These are phyloP conservation scores for Artomyces pyxidatus DNA, from an alignment of 768 basidiomycete species.

Conservation along the genomic window DNA sequence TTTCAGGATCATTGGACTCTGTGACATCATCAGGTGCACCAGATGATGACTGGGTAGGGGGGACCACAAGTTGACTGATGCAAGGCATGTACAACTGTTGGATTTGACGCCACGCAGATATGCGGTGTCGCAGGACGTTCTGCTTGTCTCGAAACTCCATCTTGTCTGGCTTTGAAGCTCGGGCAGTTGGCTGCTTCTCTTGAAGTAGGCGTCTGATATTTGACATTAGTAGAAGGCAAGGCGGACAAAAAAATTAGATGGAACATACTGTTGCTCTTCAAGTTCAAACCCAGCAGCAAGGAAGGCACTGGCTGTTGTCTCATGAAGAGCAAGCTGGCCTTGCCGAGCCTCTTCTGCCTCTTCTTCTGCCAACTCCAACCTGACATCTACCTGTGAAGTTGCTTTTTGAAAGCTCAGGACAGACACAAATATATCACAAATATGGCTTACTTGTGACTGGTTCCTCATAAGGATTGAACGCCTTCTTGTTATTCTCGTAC, in stretches of 20 bases:
- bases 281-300: background rate
- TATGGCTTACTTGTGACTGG: background rate
- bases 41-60: background rate
- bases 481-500: background rate
- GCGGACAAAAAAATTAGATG: background rate
- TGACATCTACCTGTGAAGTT: background rate
- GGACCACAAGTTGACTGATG: background rate
- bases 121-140: background rate
- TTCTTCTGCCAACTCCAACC: background rate
- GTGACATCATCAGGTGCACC: background rate
- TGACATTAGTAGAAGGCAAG: too few species aligned
- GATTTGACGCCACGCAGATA: background rate
- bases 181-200: background rate
- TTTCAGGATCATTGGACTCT: background rate
- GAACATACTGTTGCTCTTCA: background rate
- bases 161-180: background rate
- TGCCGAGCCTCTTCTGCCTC: background rate
- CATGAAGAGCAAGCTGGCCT: background rate
- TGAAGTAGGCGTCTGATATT: background rate
- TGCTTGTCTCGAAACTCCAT: background rate
- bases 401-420: too few species aligned
- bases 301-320: background rate
- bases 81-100: background rate
- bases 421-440: too few species aligned
- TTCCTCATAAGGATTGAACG: conserved; percentile 1